A percentile compares a stretch with the other conserved stretches of the same genome.
These are phyloP conservation scores for Paecilomyces niveus DNA, from an alignment of 2,329 filamentous ascomycete species.

Conservation along the genomic window DNA sequence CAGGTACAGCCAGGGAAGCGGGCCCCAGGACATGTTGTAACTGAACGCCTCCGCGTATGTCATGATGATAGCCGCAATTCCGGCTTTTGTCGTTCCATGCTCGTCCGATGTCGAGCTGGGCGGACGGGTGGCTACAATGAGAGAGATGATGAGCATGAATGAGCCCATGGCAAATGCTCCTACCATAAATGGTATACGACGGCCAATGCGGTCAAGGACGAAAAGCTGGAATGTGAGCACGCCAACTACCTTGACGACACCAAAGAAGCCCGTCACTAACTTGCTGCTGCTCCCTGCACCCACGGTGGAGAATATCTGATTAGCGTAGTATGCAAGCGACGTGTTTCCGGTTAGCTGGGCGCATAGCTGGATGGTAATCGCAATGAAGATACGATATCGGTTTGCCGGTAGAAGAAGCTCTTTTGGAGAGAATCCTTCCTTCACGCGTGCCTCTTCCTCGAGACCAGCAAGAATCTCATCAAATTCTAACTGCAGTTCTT, in stretches of 20 bases:
- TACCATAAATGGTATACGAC: slow-evolving; percentile 41
- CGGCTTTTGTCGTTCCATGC: slow-evolving; percentile 23
- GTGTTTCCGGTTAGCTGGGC: slow-evolving; percentile 47
- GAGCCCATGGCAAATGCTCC: slow-evolving; percentile 45
- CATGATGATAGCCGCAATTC: slow-evolving; percentile 45
- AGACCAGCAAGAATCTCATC: slow-evolving; percentile 38
- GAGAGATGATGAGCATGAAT: slow-evolving; percentile 48
- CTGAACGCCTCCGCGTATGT: slow-evolving; percentile 43
- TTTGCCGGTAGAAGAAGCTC: slow-evolving; percentile 43
- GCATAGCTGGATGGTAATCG: slow-evolving; percentile 45
- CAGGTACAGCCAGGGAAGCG: slow-evolving; percentile 30
- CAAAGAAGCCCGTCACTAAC: slow-evolving; percentile 48
- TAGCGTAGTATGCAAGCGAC: slow-evolving; percentile 46
- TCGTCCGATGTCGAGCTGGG: slow-evolving; percentile 24
- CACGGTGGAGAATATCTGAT: slow-evolving; percentile 46
- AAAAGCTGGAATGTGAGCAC: slow-evolving; percentile 42
- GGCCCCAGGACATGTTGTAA: slow-evolving; percentile 35
- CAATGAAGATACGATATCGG: slow-evolving; percentile 42
- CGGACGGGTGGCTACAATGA: slow-evolving; percentile 42
- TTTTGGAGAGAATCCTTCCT: slow-evolving; percentile 41
- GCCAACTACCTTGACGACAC: slow-evolving; percentile 45
- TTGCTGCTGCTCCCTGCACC: slow-evolving; percentile 42
- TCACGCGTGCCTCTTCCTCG: slow-evolving; percentile 40
- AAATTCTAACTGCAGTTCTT: slow-evolving; percentile 27
- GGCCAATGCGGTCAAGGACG: slow-evolving; percentile 44